Evolutionary conservation across 257 asterid genomes (phyloP), one percentile per base, ranked within the genome.

Genomic region (Verbascum thapsus): DNA sequence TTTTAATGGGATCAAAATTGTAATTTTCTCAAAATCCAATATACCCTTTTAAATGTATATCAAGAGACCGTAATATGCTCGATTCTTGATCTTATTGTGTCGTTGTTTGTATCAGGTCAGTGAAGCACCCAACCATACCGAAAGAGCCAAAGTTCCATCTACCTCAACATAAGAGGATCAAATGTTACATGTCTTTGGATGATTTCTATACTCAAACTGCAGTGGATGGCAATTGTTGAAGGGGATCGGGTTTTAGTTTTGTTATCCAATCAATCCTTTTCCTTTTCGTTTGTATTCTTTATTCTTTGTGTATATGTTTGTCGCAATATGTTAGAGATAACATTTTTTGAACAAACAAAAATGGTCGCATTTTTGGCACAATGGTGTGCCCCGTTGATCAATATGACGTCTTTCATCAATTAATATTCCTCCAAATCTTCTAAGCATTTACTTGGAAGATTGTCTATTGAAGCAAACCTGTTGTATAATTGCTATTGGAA

Each of bases 51-150:
- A n/a, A n/a, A n/a, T n/a, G n/a, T n/a, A n/a, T n/a, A n/a, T n/a
- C n/a, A n/a, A n/a, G n/a, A n/a, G n/a, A n/a, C n/a, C n/a, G n/a
- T n/a, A n/a, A n/a, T n/a, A n/a, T 26, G 32, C n/a, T n/a, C n/a
- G n/a, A n/a, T n/a, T n/a, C n/a, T n/a, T n/a, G n/a, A n/a, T n/a
- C n/a, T n/a, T 26, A 26, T 26, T 22, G 6, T 10, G 23, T n/a
- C n/a, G n/a, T 20, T 18, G 9, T 32, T 50, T 43, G 15, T 11
- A 22, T 65, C 72, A 72, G 77, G 63, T 72, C 77, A 5, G 6
- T 26, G 50, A 88, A 80, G 73, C 75, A 69, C 44, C 88, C 83
- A 4, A 80, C 96, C 15, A 30, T 85, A 40, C 85, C 95, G 0
- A 86, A 50, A 53, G 88, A 86, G 19, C 95, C 92, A 0, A 83